Evolutionary conservation across 495 filamentous ascomycete species (phyloP).

Genomic region (Aspergillus affinis): DNA sequence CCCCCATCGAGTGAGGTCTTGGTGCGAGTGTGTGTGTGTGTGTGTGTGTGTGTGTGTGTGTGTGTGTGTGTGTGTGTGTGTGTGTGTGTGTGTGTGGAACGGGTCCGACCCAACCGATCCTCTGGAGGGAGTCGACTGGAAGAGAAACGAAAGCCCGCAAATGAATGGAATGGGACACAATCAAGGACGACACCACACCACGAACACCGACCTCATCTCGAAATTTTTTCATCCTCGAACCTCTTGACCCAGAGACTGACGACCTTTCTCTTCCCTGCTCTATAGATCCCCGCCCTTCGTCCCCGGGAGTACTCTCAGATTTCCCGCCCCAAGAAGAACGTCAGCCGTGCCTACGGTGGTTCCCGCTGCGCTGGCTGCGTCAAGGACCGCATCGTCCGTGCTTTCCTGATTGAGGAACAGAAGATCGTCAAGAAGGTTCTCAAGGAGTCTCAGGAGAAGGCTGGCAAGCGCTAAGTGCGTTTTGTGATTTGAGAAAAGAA

Average conservation of each 20-base stretch:
- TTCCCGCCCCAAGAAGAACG: constrained; percentile 97
- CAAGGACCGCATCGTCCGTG: constrained; percentile 93
- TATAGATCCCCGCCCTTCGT: constrained; percentile 90
- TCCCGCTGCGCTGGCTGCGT: constrained; percentile 98
- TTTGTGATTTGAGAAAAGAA: not conserved
- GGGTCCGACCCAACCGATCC: constrained; percentile 2
- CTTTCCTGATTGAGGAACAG: constrained; percentile 99
- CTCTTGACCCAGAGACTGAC: constrained; percentile 13
- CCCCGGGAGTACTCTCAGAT: constrained; percentile 95
- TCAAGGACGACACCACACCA: not conserved
- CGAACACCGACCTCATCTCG: not conserved
- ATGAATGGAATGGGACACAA: constrained; percentile 1
- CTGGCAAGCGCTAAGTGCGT: constrained; percentile 48
- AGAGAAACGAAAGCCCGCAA: not conserved
- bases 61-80: constrained; percentile 1
- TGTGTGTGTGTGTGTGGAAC: not conserved
- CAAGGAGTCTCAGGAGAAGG: constrained; percentile 88
- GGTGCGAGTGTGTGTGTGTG: constrained; percentile 1
- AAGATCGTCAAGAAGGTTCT: constrained; percentile 99
- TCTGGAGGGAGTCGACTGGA: not conserved
- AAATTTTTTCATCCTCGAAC: not conserved
- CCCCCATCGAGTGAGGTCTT: not conserved
- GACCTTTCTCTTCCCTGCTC: constrained; percentile 20
- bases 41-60: not conserved
- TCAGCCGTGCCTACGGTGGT: constrained; percentile 96